A percentile compares a stretch with the other conserved stretches of the same genome.
phyloP scores from a whole-genome alignment of 2,329 filamentous ascomycete genomes.

The Periconia digitata region DNA sequence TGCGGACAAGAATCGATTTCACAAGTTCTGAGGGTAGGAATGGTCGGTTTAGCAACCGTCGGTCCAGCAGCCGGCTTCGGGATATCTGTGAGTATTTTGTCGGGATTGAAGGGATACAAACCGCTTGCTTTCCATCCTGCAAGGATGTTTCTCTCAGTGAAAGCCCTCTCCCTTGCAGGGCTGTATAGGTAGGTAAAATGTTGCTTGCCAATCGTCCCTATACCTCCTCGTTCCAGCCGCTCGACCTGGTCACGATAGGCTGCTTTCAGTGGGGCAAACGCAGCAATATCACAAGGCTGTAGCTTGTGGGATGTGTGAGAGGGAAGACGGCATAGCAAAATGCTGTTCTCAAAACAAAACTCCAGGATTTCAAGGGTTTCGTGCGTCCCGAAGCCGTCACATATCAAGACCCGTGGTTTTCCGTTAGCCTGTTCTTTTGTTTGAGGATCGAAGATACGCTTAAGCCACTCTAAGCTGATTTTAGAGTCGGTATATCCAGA shows the following conservation, averaged over 20 bases:
- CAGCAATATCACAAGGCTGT: conserved; percentile 5
- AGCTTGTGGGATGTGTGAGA: conserved; percentile 9
- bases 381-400: conserved; percentile 38
- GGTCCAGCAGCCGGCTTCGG: conserved; percentile 19
- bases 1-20: not conserved
- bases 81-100: conserved; percentile 29
- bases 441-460: conserved; percentile 35
- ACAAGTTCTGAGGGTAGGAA: not conserved
- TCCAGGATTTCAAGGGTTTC: conserved; percentile 34
- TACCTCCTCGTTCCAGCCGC: conserved; percentile 18
- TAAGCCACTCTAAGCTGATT: conserved; percentile 39
- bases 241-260: conserved; percentile 22
- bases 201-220: conserved; percentile 21
- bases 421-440: conserved; percentile 29
- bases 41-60: conserved; percentile 9
- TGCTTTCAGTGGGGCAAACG: conserved; percentile 7
- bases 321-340: conserved; percentile 11
- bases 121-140: conserved; percentile 22
- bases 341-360: conserved; percentile 35
- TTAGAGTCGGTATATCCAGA: conserved; percentile 25
- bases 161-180: conserved; percentile 15
- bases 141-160: conserved; percentile 30
- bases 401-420: conserved; percentile 34
- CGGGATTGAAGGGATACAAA: conserved; percentile 29
- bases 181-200: conserved; percentile 28